Percentiles rank a stretch among this genome's conserved stretches.
phyloP scores from a whole-genome alignment of 2,329 filamentous ascomycete species.

The Cladosporium halotolerans region DNA sequence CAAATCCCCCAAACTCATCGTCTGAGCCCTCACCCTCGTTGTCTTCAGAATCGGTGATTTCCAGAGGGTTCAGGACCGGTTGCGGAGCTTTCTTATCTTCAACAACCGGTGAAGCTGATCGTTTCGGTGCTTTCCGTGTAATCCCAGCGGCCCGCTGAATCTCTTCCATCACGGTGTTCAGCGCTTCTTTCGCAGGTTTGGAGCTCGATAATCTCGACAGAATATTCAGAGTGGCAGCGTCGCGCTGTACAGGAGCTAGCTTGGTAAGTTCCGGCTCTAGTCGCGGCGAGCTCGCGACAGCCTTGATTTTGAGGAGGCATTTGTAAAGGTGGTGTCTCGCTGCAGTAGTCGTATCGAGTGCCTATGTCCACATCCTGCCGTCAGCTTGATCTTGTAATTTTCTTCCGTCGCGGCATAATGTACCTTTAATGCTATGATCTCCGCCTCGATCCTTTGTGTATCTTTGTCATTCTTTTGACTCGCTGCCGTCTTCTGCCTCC shows the following conservation, averaged over 20 bases:
- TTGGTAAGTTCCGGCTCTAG: slow-evolving; percentile 39
- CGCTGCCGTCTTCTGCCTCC: slow-evolving; percentile 53
- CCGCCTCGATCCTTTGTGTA: slow-evolving; percentile 56
- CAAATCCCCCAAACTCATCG: slow-evolving; percentile 33
- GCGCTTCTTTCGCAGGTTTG: slow-evolving; percentile 50
- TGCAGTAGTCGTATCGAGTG: slow-evolving; percentile 44
- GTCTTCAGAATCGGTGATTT: slow-evolving; percentile 9
- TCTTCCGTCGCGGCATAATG: neutral
- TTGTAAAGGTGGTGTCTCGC: slow-evolving; percentile 53
- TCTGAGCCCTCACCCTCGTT: slow-evolving; percentile 19
- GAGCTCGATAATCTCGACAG: slow-evolving; percentile 55
- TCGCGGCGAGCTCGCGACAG: slow-evolving; percentile 45
- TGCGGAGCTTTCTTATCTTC: neutral
- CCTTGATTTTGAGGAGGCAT: slow-evolving; percentile 51
- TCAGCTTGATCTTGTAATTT: slow-evolving; percentile 1
- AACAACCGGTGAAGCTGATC: neutral
- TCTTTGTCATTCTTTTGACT: slow-evolving; percentile 41
- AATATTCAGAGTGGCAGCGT: slow-evolving; percentile 50
- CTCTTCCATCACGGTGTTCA: slow-evolving; percentile 41
- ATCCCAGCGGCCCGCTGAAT: slow-evolving; percentile 36
- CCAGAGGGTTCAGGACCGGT: slow-evolving; percentile 2
- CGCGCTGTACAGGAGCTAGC: slow-evolving; percentile 34
- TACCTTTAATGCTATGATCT: slow-evolving; percentile 54
- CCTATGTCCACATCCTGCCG: slow-evolving; percentile 28
- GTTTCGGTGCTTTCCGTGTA: slow-evolving; percentile 3